A percentile compares a stretch with the other conserved stretches of the same genome.
Evolutionary conservation across 2,329 filamentous ascomycete species (phyloP).

Genomic region (Neoarthrinium moseri): DNA sequence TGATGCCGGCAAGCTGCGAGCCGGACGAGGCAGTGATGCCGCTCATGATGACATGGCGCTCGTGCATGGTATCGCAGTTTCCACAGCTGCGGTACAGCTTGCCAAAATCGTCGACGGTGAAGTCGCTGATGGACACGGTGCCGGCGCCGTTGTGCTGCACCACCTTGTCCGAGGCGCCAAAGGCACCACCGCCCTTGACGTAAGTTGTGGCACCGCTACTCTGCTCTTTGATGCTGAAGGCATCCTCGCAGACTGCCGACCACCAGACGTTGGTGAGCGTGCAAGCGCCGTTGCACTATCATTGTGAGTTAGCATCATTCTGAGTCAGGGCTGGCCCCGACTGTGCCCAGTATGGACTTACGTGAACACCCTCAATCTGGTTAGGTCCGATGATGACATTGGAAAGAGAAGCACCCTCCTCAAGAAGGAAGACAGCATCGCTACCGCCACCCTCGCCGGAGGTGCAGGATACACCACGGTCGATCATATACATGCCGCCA

Average conservation of each 20-base stretch:
- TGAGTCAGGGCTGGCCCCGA: neutral
- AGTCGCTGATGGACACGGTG: constrained; percentile 19
- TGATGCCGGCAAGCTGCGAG: constrained; percentile 28
- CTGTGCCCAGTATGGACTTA: neutral
- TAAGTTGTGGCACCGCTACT: constrained; percentile 6
- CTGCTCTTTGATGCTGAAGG: constrained; percentile 9
- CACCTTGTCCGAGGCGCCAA: constrained; percentile 21
- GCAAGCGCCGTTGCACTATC: constrained; percentile 25
- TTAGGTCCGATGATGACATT: constrained; percentile 38
- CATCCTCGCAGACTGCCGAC: constrained; percentile 36
- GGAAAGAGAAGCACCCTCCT: constrained; percentile 26
- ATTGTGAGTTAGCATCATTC: neutral
- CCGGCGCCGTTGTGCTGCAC: constrained; percentile 15
- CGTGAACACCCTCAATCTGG: constrained; percentile 36
- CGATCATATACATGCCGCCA: constrained; percentile 45
- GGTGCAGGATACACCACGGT: constrained; percentile 39
- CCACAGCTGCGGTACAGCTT: constrained; percentile 48
- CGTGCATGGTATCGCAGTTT: constrained; percentile 34
- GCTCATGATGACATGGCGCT: constrained; percentile 28
- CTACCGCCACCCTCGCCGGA: constrained; percentile 41
- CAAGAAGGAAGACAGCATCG: constrained; percentile 30
- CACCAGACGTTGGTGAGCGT: constrained; percentile 32
- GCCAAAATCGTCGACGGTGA: constrained; percentile 37
- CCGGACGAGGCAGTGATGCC: constrained; percentile 29
- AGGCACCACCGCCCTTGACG: constrained; percentile 24